Evolutionary conservation across 1,139 yeast species (phyloP).

Genomic region (Magnusiomyces clavatus): DNA sequence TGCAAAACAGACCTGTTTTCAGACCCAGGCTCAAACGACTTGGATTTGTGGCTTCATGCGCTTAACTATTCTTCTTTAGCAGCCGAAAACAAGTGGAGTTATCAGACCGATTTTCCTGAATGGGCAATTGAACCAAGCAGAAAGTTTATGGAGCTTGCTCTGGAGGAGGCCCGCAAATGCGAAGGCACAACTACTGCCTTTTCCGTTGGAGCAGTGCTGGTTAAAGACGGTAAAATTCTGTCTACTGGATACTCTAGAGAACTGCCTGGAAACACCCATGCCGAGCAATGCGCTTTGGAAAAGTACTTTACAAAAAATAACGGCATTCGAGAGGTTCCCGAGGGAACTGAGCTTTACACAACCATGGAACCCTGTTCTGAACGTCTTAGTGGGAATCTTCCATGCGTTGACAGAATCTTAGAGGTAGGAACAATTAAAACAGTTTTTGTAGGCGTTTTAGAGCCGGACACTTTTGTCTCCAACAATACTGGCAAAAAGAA

Average conservation of each 20-base stretch:
- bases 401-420: slow-evolving; percentile 78
- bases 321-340: slow-evolving; percentile 44
- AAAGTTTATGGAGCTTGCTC: slow-evolving; percentile 52
- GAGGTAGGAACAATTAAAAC: slow-evolving; percentile 47
- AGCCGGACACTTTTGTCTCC: slow-evolving; percentile 81
- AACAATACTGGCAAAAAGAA: slow-evolving; percentile 58
- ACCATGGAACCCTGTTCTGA: slow-evolving; percentile 97
- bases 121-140: slow-evolving; percentile 70
- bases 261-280: slow-evolving; percentile 92
- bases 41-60: slow-evolving; percentile 89
- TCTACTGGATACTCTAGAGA: slow-evolving; percentile 87
- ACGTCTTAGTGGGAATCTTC: slow-evolving; percentile 81
- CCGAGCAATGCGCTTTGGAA: slow-evolving; percentile 89
- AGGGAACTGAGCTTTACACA: slow-evolving; percentile 77
- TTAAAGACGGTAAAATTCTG: slow-evolving; percentile 53
- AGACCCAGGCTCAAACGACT: slow-evolving; percentile 82
- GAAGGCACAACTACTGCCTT: slow-evolving; percentile 81
- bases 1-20: slow-evolving; percentile 73
- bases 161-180: slow-evolving; percentile 72
- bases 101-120: slow-evolving; percentile 70
- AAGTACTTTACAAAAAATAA: slow-evolving; percentile 50
- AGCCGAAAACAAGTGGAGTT: slow-evolving; percentile 56
- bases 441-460: slow-evolving; percentile 86
- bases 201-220: slow-evolving; percentile 89
- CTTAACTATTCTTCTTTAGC: slow-evolving; percentile 51